Evolutionary conservation across 306 rosid species (phyloP), one percentile per base, ranked within the genome.

Genomic region (apple (Malus domestica)): DNA sequence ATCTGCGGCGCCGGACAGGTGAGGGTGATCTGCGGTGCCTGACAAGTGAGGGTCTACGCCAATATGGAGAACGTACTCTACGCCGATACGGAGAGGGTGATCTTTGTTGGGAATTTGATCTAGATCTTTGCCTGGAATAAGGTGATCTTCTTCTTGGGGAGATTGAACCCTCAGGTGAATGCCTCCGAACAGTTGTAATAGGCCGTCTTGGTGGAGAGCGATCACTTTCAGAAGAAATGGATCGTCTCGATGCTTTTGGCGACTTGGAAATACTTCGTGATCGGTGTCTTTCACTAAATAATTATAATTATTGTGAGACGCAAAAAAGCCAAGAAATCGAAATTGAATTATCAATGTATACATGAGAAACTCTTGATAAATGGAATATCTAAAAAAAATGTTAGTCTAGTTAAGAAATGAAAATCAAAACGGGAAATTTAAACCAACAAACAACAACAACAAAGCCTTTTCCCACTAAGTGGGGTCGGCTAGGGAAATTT

Each of bases 201-300:
- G 90, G 79, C 19, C 73, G 81, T 65, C 79, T 85, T 55, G 76
- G 83, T 32, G 96, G 87, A 75, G 93, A 85, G 68, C 7, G 80
- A 7, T 4, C 75, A 75, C 69, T 89, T 55, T 84, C 92, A 5
- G 82, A 81, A 71, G 97, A 90, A 80, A 51, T 5, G 4, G 93
- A 88, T 40, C 80, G 85, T 13, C 89, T 87, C 9, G 76, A 77
- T 35, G 80, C 87, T 74, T 70, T 79, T 13, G 91, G 91, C 55
- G 97, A 90, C 75, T 85, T 76, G 23, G 97, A 92, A 71, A 84
- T 33, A 63, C 97, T 92, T 71, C 84, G 88, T 59, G 96, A 84
- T 76, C 75, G 80, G 42, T 71, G 82, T 49, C 89, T 81, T 66
- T 79, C 86, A 80, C 90, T 80, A 67, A 77, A 78, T 38, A 70